Evolutionary conservation across 345 rosid species (phyloP).

Genomic region (Rhodomyrtus tomentosa): DNA sequence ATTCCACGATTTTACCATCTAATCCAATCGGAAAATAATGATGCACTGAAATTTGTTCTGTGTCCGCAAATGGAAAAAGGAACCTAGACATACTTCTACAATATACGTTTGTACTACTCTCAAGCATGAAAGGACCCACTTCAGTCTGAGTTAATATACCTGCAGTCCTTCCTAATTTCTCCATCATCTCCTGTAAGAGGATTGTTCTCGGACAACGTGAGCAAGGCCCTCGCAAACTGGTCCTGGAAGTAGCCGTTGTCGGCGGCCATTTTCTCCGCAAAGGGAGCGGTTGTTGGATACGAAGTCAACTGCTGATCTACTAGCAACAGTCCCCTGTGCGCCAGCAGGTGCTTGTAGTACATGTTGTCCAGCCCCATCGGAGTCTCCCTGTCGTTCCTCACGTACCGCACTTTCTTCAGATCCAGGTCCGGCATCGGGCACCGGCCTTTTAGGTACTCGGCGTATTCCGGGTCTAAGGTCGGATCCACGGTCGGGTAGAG

Average conservation of each 20-base stretch:
- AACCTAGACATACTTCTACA: neutral
- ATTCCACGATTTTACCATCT: neutral
- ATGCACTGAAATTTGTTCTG: neutral
- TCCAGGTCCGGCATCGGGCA: conserved; percentile 53
- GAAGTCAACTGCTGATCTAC: conserved; percentile 59
- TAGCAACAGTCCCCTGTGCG: conserved; percentile 49
- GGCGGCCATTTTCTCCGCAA: conserved; percentile 57
- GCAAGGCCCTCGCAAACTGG: conserved; percentile 50
- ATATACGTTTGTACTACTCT: neutral
- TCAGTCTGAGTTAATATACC: conserved; percentile 29
- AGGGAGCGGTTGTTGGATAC: conserved; percentile 48
- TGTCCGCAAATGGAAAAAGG: neutral
- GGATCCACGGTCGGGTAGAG: conserved; percentile 71
- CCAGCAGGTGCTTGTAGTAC: conserved; percentile 53
- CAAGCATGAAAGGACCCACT: neutral
- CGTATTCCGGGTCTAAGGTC: conserved; percentile 48
- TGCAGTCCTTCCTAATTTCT: conserved; percentile 77
- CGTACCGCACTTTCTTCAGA: conserved; percentile 40
- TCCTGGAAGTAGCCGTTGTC: conserved; percentile 62
- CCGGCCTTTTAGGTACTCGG: conserved; percentile 47
- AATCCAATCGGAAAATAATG: neutral
- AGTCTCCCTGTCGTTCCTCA: conserved; percentile 64
- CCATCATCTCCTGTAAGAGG: conserved; percentile 64
- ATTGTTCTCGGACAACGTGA: conserved; percentile 57
- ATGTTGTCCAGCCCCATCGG: conserved; percentile 77